Conservation (phyloP, 345 rosid genomes). For the Boechera stricta region DNA sequence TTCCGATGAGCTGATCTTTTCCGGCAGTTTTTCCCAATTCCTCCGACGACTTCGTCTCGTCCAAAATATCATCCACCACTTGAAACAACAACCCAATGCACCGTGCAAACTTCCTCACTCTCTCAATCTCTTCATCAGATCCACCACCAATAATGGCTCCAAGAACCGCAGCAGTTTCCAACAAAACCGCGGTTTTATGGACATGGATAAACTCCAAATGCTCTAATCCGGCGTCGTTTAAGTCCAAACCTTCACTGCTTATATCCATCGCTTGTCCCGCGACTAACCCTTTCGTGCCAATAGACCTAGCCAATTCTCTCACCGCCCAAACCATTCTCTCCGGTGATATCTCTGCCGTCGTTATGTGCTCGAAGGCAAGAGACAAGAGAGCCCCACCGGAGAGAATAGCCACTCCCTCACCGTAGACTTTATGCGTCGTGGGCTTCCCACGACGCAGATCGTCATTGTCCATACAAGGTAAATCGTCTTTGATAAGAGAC, state of each 20-base stretch:
- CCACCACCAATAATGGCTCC: constrained; percentile 91
- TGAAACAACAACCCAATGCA: constrained; percentile 86
- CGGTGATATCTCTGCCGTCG: constrained; percentile 42
- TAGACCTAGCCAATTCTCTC: constrained; percentile 68
- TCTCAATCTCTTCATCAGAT: constrained; percentile 68
- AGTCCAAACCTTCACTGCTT: constrained; percentile 62
- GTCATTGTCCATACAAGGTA: constrained; percentile 78
- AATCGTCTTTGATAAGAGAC: constrained; percentile 73
- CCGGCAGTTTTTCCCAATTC: constrained; percentile 95
- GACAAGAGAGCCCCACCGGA: constrained; percentile 67
- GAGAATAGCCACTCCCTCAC: constrained; percentile 63
- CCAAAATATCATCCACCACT: constrained; percentile 94
- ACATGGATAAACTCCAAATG: constrained; percentile 82
- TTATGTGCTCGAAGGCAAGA: constrained; percentile 62
- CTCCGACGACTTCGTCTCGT: constrained; percentile 79
- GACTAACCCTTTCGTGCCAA: constrained; percentile 75
- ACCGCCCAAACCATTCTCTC: constrained; percentile 58
- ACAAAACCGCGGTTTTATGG: constrained; percentile 78
- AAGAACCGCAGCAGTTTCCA: constrained; percentile 78
- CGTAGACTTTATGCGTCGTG: constrained; percentile 59
- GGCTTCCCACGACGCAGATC: constrained; percentile 70
- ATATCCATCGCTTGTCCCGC: constrained; percentile 92
- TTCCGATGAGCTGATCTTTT: constrained; percentile 80
- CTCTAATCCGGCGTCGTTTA: constrained; percentile 57
- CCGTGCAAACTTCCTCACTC: constrained; percentile 69